These are phyloP conservation scores for Vishniacozyma victoriae DNA, from an alignment of 768 basidiomycete species.

Conservation along the genomic window DNA sequence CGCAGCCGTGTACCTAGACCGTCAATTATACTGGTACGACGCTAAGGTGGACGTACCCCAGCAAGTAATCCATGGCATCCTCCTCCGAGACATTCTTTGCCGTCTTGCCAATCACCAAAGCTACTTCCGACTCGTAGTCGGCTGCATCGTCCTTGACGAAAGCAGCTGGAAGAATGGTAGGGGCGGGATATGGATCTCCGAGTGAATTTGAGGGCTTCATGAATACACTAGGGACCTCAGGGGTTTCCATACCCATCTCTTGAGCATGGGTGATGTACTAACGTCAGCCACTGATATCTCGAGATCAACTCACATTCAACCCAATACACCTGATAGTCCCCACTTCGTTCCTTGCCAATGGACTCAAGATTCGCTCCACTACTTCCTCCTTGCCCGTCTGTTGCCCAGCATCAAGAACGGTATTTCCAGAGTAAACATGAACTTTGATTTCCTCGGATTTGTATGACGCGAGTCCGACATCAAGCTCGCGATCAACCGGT, in stretches of 20 bases:
- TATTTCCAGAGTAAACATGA: slow-evolving; percentile 31
- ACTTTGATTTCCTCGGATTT: slow-evolving; percentile 33
- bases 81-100: slow-evolving; percentile 73
- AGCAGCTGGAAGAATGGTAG: slow-evolving; percentile 31
- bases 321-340: slow-evolving; percentile 48
- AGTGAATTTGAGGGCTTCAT: slow-evolving; percentile 45
- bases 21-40: not conserved
- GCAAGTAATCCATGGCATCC: slow-evolving; percentile 77
- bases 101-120: slow-evolving; percentile 71
- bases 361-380: slow-evolving; percentile 36
- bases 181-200: slow-evolving; percentile 36
- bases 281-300: not conserved
- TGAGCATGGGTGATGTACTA: slow-evolving; percentile 44
- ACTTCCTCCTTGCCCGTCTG: slow-evolving; percentile 27
- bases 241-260: slow-evolving; percentile 39
- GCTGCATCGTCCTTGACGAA: slow-evolving; percentile 26
- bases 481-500: slow-evolving; percentile 29
- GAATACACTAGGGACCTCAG: slow-evolving; percentile 43
- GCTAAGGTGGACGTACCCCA: slow-evolving; percentile 52
- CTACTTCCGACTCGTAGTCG: slow-evolving; percentile 47
- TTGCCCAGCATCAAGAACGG: slow-evolving; percentile 34
- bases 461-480: slow-evolving; percentile 45
- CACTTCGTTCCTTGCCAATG: slow-evolving; percentile 36
- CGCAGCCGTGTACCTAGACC: slow-evolving; percentile 48
- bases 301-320: slow-evolving; percentile 39